Conservation (phyloP, 129 eudicot genomes). For the Artemisia argyi region DNA sequence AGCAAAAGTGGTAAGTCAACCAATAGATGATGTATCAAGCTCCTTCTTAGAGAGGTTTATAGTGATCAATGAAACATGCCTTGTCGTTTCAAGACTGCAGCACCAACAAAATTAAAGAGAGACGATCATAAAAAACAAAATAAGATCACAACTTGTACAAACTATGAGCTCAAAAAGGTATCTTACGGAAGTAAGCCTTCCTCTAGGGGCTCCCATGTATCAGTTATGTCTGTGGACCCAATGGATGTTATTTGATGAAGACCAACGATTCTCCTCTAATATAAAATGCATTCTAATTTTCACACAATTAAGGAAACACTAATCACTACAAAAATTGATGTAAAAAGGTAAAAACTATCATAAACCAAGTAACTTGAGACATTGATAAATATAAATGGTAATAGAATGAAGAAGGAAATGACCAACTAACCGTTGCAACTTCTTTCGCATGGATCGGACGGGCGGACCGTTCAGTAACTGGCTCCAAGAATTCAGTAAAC, state of each 20-base stretch:
- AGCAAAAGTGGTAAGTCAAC: conserved; percentile 46
- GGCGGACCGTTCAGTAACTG: conserved; percentile 73
- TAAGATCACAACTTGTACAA: too few relatives aligned
- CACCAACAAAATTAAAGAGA: too few relatives aligned
- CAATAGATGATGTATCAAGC: conserved; percentile 53
- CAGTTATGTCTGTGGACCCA: too few relatives aligned
- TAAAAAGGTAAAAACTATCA: background rate
- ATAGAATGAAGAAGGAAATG: background rate
- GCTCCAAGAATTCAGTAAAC: conserved; percentile 76
- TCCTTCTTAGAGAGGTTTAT: conserved; percentile 36
- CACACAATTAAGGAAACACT: too few relatives aligned
- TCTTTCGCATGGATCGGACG: conserved; percentile 84
- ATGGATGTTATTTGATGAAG: too few relatives aligned
- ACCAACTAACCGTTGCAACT: conserved; percentile 75
- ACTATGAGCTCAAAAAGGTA: too few relatives aligned
- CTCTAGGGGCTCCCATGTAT: too few relatives aligned
- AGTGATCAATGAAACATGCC: conserved; percentile 80
- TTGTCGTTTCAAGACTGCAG: conserved; percentile 66
- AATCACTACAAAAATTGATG: background rate
- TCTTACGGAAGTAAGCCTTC: too few relatives aligned
- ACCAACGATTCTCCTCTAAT: too few relatives aligned
- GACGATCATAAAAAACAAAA: background rate
- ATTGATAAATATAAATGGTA: background rate
- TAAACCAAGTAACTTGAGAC: background rate
- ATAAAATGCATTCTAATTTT: too few relatives aligned